A percentile compares a stretch with the other conserved stretches of the same genome.
Conservation (phyloP, 805 yeast genomes). For the Yarrowia sp. region DNA sequence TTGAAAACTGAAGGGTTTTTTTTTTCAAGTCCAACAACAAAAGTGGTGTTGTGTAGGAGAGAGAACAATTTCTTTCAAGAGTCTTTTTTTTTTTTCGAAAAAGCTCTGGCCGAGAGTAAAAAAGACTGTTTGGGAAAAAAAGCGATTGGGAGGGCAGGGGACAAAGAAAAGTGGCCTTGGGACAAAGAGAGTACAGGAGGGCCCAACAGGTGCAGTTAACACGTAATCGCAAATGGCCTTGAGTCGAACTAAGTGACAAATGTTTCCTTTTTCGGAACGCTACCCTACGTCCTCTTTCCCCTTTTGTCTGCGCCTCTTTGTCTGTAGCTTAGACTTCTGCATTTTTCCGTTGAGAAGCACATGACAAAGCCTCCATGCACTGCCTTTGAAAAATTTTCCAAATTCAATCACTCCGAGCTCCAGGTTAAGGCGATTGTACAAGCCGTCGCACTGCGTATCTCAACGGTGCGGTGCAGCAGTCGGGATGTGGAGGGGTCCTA, state of each 20-base stretch:
- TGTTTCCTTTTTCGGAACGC: slow-evolving; percentile 3
- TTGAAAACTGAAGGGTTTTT: not conserved
- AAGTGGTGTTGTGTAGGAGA: not conserved
- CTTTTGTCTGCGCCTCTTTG: slow-evolving; percentile 27
- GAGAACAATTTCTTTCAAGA: slow-evolving; percentile 6
- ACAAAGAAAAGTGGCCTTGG: not conserved
- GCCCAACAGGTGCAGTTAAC: slow-evolving; percentile 34
- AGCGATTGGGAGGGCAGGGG: slow-evolving; percentile 19
- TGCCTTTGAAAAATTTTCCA: slow-evolving; percentile 36
- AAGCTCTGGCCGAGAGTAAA: too few relatives aligned
- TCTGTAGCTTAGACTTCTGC: slow-evolving; percentile 16
- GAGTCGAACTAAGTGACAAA: slow-evolving; percentile 16
- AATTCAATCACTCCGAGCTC: slow-evolving; percentile 7
- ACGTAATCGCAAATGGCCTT: slow-evolving; percentile 36
- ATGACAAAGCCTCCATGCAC: slow-evolving; percentile 37
- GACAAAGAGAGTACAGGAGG: slow-evolving; percentile 27
- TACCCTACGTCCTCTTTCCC: slow-evolving; percentile 7
- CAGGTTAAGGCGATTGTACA: too few relatives aligned
- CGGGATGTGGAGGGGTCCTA: too few relatives aligned
- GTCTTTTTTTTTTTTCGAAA: slow-evolving; percentile 11
- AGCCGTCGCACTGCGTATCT: too few relatives aligned
- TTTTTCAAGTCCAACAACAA: slow-evolving; percentile 15
- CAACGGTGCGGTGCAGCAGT: too few relatives aligned
- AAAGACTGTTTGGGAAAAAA: slow-evolving; percentile 9
- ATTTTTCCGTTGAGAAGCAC: slow-evolving; percentile 39